These are phyloP conservation scores for Rhizopogon vesiculosus DNA, from an alignment of 768 basidiomycete species.

Conservation along the genomic window DNA sequence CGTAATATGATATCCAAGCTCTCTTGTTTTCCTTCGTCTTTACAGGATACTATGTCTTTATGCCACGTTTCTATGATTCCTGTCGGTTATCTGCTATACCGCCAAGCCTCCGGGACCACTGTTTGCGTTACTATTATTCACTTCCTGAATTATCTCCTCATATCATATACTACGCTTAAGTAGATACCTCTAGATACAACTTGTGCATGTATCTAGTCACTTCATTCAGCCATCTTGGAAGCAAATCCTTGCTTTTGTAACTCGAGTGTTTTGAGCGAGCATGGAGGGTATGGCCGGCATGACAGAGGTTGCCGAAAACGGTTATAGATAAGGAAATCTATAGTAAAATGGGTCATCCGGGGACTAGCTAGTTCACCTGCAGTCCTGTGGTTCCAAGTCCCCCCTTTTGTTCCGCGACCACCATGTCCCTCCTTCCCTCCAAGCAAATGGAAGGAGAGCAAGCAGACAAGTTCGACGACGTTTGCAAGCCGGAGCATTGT, in stretches of 20 bases:
- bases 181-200: constrained; percentile 32
- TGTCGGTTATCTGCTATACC: constrained; percentile 18
- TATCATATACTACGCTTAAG: constrained; percentile 34
- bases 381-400: neutral
- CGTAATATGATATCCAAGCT: neutral
- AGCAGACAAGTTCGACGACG: constrained; percentile 35
- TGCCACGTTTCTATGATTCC: constrained; percentile 18
- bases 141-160: constrained; percentile 33
- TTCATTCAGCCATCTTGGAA: constrained; percentile 3
- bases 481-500: constrained; percentile 71
- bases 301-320: constrained; percentile 21
- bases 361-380: no score
- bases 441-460: constrained; percentile 38
- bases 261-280: neutral
- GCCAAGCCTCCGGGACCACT: constrained; percentile 9
- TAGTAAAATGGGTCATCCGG: no score
- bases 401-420: constrained; percentile 20
- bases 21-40: constrained; percentile 9
- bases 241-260: constrained; percentile 1
- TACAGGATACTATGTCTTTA: constrained; percentile 23
- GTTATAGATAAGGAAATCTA: neutral
- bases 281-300: neutral
- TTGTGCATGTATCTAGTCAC: constrained; percentile 32
- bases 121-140: constrained; percentile 24
- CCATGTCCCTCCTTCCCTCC: constrained; percentile 55